Percentiles rank a stretch among this genome's conserved stretches.
These are phyloP conservation scores for Eucalyptus caleyi DNA, from an alignment of 345 rosid genomes.

Conservation along the genomic window DNA sequence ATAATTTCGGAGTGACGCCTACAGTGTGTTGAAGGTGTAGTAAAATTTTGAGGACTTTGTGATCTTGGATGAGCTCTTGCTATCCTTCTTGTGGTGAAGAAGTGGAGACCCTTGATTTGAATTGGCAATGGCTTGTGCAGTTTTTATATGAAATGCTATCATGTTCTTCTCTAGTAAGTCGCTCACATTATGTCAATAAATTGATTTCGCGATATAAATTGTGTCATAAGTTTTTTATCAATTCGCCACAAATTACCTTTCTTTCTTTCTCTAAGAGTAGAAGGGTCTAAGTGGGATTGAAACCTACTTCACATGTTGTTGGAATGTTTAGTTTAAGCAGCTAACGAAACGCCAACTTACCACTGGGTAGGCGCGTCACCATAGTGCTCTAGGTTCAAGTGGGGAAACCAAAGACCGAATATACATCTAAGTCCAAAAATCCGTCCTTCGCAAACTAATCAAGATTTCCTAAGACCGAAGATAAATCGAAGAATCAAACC, in stretches of 20 bases:
- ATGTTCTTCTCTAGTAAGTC: not conserved
- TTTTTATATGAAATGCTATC: not conserved
- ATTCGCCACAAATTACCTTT: not conserved
- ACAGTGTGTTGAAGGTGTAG: not conserved
- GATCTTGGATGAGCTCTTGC: not conserved
- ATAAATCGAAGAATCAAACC: not conserved
- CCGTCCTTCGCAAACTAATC: not conserved
- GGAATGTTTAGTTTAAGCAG: not conserved
- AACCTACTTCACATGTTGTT: not conserved
- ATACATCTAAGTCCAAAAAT: not conserved
- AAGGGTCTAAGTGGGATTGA: not conserved
- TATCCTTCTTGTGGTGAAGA: not conserved
- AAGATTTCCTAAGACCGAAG: not conserved
- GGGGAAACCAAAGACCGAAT: not conserved
- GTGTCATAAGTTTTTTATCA: not conserved
- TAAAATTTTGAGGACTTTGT: not conserved
- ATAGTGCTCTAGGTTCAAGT: not conserved
- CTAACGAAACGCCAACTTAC: rapidly evolving
- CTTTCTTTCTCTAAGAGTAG: not conserved
- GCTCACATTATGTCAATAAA: not conserved
- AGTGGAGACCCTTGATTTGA: not conserved
- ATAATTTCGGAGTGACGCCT: not conserved
- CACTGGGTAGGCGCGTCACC: rapidly evolving
- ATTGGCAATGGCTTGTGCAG: not conserved
- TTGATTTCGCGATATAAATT: not conserved